phyloP scores from a whole-genome alignment of 1,139 yeast species.

The Suhomyces terraborum region DNA sequence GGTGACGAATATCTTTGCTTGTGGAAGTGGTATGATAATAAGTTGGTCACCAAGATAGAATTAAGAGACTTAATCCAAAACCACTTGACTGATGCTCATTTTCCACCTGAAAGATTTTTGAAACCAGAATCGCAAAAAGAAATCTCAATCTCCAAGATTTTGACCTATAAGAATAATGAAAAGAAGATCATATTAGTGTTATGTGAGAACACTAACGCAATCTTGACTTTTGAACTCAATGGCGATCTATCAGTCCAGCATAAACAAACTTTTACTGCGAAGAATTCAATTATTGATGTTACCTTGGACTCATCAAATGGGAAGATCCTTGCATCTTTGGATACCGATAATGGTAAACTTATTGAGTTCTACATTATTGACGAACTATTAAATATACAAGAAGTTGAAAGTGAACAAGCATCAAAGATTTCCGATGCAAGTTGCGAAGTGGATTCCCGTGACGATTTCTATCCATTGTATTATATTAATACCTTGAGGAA shows the following conservation, averaged over 20 bases:
- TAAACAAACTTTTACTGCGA: constrained; percentile 30
- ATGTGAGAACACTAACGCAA: constrained; percentile 57
- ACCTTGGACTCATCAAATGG: constrained; percentile 20
- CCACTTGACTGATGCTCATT: constrained; percentile 56
- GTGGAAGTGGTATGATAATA: constrained; percentile 73
- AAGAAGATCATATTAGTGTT: constrained; percentile 44
- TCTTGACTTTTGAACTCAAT: constrained; percentile 45
- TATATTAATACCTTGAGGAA: constrained; percentile 67
- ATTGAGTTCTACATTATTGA: constrained; percentile 28
- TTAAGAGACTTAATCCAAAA: constrained; percentile 51
- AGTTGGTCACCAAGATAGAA: constrained; percentile 50
- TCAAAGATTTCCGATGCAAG: constrained; percentile 25
- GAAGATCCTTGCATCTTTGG: constrained; percentile 50
- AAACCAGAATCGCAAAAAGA: constrained; percentile 56
- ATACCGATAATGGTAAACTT: constrained; percentile 39
- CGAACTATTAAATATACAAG: constrained; percentile 12
- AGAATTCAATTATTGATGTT: constrained; percentile 31
- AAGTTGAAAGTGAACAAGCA: constrained; percentile 13
- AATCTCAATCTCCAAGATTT: constrained; percentile 53
- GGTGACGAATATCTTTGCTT: constrained; percentile 78
- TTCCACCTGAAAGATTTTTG: constrained; percentile 68
- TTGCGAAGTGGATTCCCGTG: constrained; percentile 38
- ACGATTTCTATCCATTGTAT: constrained; percentile 65
- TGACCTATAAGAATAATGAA: constrained; percentile 24
- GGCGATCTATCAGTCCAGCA: constrained; percentile 25